Evolutionary conservation across 495 filamentous ascomycete genomes (phyloP), one percentile per base, ranked within the genome.

Genomic region (Trichoderma asperelloides): DNA sequence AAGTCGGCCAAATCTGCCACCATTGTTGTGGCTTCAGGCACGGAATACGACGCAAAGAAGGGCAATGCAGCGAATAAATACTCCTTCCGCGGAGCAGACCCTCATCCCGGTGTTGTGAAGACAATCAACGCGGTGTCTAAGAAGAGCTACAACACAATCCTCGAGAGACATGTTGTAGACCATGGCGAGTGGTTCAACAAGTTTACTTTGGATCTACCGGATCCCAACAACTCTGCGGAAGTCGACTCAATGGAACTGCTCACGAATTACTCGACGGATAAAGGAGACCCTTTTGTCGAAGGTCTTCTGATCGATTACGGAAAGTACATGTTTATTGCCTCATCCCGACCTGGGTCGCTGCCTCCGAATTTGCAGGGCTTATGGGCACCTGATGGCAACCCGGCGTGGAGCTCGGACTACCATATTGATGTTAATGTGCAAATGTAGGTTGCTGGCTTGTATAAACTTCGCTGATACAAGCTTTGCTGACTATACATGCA

Each of bases 401-500:
- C 68, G 80, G 1, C 81, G 78, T 84, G 82, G 82, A 72, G 78
- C 65, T 75, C 73, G 4, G 80, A 84, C 67, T 84, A 84, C 68
- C 80, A 82, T 64, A 73, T 75, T 30, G 78, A 84, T 41, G 82
- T 84, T 41, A 84, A 84, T 64, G 65, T 84, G 16, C 81, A 84
- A 69, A 84, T 84, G 82, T 60, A 60, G 28, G 55, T 30, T 21
- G 6, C 49, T 21, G 33, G 33, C 33, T 37, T 7, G 5, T 0
- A 37, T 7, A 7, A 4, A 7, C 33, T 37, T 37, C 9, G 33
- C 9, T 37, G 33, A 37, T 45, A 16, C 41, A 45, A 15, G 13
- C 18, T 1, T 18, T 3, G 47, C 16, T 51, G 18, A 51, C n/a
- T 9, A 51, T 21, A 9, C 2, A 0, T 23, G 47, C 41, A 43